Conservation (phyloP, 371 early-diverging fungal genomes). For the Chytridiales sp. region DNA sequence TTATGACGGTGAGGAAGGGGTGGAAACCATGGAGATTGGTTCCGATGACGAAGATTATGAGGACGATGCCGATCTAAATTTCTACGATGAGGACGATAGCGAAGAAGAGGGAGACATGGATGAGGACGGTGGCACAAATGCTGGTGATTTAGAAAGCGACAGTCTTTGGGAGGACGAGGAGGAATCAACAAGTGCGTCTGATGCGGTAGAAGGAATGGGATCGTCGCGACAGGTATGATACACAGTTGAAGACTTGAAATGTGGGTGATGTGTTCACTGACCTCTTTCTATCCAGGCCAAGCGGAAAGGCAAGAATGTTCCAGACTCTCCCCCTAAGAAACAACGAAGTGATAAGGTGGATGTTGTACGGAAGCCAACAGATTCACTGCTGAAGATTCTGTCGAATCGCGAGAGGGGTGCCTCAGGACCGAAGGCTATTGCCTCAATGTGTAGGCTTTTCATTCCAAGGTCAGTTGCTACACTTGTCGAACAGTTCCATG, state of each 20-base stretch:
- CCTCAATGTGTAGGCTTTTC: conserved; percentile 16
- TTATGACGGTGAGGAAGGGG: no score
- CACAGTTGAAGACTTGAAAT: not conserved
- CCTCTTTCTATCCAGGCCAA: not conserved
- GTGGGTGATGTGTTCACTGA: not conserved
- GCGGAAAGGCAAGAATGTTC: no score
- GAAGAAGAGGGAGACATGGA: conserved; percentile 34
- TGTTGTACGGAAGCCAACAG: no score
- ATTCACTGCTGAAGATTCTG: no score
- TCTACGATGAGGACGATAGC: conserved; percentile 16
- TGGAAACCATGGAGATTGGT: no score
- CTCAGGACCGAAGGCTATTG: not conserved
- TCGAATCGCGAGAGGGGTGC: no score
- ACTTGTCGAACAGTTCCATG: conserved; percentile 27
- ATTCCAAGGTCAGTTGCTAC: conserved; percentile 38
- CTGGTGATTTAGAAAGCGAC: not conserved
- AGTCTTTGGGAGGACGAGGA: no score
- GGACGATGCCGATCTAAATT: no score
- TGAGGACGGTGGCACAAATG: conserved; percentile 23
- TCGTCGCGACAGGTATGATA: not conserved
- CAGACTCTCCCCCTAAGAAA: no score
- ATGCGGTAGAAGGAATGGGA: conserved; percentile 5
- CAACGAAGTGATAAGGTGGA: no score
- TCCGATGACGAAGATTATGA: no score
- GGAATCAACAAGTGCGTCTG: not conserved